Evolutionary conservation across 257 asterid genomes (phyloP).

Genomic region (Solanum sejunctum): DNA sequence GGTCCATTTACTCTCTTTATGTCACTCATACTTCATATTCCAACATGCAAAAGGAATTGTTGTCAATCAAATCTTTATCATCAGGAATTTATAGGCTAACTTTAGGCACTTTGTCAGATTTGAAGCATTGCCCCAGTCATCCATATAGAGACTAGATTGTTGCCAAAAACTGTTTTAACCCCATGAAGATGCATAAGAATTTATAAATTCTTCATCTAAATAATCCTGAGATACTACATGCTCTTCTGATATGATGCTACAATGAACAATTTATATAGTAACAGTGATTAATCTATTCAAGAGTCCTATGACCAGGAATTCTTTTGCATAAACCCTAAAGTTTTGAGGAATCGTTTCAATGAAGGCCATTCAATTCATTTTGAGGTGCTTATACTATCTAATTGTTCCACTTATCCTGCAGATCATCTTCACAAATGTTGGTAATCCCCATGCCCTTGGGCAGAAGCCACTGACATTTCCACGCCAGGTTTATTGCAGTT

Average conservation of each 20-base stretch:
- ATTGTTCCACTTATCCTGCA: conserved; percentile 12
- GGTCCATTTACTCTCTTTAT: neutral
- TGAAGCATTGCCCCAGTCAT: neutral
- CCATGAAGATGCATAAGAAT: neutral
- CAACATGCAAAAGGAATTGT: neutral
- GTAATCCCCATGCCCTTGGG: conserved; percentile 95
- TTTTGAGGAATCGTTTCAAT: neutral
- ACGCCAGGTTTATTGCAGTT: conserved; percentile 58
- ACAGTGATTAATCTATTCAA: neutral
- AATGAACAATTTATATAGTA: neutral
- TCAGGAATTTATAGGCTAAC: neutral
- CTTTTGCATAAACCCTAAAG: neutral
- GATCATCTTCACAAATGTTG: conserved; percentile 91
- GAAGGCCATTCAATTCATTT: neutral
- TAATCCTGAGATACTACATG: neutral
- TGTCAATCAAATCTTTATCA: neutral
- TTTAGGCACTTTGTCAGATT: neutral
- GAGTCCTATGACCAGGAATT: neutral
- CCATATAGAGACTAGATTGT: neutral
- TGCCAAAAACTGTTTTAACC: neutral
- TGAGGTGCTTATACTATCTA: neutral
- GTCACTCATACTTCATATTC: neutral
- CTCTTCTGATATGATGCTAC: neutral
- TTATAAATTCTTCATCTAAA: neutral
- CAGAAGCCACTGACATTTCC: conserved; percentile 94